A percentile compares a stretch with the other conserved stretches of the same genome.
Evolutionary conservation across 2,329 filamentous ascomycete genomes (phyloP).

Genomic region (Aspergillus sp.): DNA sequence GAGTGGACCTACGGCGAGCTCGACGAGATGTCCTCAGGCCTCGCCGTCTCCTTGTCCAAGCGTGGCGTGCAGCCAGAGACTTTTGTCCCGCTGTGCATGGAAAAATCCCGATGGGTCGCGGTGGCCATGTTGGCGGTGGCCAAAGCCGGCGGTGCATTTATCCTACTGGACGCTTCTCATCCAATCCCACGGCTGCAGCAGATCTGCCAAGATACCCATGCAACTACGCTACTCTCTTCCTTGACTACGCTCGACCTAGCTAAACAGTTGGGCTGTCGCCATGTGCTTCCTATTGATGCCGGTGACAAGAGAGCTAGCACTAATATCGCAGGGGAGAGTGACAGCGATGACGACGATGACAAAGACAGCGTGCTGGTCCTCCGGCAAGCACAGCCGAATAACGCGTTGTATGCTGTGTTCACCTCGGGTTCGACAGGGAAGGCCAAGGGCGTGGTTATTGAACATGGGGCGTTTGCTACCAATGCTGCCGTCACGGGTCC

Average conservation of each 20-base stretch:
- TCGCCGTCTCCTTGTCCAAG: not conserved
- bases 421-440: constrained; percentile 43
- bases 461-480: constrained; percentile 47
- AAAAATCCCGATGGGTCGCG: constrained; percentile 2
- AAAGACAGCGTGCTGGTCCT: not conserved
- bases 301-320: not conserved
- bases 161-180: constrained; percentile 4
- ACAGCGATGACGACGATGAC: not conserved
- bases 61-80: not conserved
- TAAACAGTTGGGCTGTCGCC: not conserved
- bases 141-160: constrained; percentile 4
- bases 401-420: constrained; percentile 25
- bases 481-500: constrained; percentile 25
- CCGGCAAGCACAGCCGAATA: not conserved
- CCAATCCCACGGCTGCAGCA: constrained; percentile 1
- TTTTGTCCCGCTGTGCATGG: constrained; percentile 2
- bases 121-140: constrained; percentile 3
- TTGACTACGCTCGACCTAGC: not conserved
- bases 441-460: constrained; percentile 50
- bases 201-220: not conserved
- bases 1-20: constrained; percentile 4
- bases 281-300: not conserved
- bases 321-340: not conserved
- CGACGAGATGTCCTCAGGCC: not conserved
- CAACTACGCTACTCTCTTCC: not conserved